Conservation (phyloP, 768 basidiomycete species). For the Mrakia blollopis region DNA sequence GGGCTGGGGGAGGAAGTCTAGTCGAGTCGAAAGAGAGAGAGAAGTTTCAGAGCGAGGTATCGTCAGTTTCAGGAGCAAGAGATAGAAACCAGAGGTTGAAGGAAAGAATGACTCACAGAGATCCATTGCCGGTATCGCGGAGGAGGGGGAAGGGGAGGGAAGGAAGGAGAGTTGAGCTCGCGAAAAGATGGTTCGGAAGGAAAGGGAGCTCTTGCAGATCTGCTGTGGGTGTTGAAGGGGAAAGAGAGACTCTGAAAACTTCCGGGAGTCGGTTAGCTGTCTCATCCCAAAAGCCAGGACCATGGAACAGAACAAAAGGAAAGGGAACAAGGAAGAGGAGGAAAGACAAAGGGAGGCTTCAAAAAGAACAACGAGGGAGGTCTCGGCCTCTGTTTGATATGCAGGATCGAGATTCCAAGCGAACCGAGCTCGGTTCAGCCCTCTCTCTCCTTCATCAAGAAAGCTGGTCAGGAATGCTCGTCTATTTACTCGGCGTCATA, state of each 20-base stretch:
- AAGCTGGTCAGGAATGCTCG: no score
- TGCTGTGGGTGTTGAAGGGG: neutral
- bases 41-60: neutral
- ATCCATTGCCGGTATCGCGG: neutral
- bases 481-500: no score
- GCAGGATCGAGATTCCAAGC: neutral
- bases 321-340: neutral
- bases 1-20: neutral
- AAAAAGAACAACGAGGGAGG: neutral
- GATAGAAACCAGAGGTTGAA: neutral
- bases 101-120: neutral
- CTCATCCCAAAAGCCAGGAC: no score
- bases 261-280: neutral
- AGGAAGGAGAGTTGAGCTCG: slow-evolving; percentile 4
- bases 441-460: no score
- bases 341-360: neutral
- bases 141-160: neutral
- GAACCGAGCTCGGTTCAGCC: no score
- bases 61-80: neutral
- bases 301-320: neutral
- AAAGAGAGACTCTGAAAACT: neutral
- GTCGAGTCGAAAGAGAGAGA: neutral
- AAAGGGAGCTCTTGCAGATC: neutral
- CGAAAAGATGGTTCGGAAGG: no score
- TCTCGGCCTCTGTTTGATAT: neutral